Conservation (phyloP, 768 basidiomycete species). For the Dentipellis fragilis region DNA sequence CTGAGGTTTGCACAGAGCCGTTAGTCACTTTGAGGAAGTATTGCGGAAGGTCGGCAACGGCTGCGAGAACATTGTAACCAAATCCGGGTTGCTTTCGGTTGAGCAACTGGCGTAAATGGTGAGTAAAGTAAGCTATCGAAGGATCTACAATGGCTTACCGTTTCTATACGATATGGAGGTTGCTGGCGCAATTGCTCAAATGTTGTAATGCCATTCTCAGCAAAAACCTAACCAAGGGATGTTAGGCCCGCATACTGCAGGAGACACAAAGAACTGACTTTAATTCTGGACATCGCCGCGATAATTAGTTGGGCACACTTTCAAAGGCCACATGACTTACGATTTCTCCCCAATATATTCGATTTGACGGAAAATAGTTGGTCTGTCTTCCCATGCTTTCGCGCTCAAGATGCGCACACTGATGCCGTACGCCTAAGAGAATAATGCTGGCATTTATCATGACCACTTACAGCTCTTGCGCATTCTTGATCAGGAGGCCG, state of each 20-base stretch:
- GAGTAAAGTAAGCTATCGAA: too few relatives aligned
- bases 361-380: conserved; percentile 77
- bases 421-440: background rate
- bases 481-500: conserved; percentile 61
- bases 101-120: conserved; percentile 3
- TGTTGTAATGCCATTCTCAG: conserved; percentile 59
- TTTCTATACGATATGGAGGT: conserved; percentile 52
- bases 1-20: conserved; percentile 27
- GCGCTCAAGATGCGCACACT: conserved; percentile 72
- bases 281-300: conserved; percentile 9
- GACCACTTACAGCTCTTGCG: conserved; percentile 58
- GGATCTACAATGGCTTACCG: conserved; percentile 2
- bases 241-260: background rate
- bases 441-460: background rate
- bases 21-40: conserved; percentile 49
- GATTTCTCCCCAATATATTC: conserved; percentile 90
- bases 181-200: conserved; percentile 47
- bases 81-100: conserved; percentile 9
- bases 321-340: conserved; percentile 31
- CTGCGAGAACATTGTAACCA: conserved; percentile 56
- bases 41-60: conserved; percentile 53
- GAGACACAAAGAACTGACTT: conserved; percentile 8
- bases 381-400: conserved; percentile 87
- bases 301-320: background rate
- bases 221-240: conserved; percentile 45